Base-by-base conservation (phyloP, 768 basidiomycete genomes). In the Rhizopogon roseolus region DNA sequence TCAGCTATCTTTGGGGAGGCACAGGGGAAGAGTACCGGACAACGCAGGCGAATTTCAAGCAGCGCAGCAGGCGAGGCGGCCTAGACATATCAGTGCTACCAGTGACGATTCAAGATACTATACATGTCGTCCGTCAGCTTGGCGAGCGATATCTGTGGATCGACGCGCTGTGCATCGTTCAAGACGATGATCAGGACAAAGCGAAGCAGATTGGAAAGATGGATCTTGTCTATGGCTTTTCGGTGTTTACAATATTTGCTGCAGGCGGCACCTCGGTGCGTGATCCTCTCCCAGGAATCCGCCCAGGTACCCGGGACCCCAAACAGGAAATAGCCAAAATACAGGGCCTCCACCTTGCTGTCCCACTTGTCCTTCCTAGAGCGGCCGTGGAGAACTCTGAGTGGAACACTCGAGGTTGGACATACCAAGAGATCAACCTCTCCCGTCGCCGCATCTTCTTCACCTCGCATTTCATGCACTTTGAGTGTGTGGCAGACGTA, bases 371-470 rank as follows among this genome's bases (percentile, higher is more conserved):
- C 34, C 34, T 10, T 13, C 34, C 34, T 11, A 34, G 34, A 1
- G 34, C 8, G 34, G 34, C 34, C 11, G 9, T 9, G 34, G 34
- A 2, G 11, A 13, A 11, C 13, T 56, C 62, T 4, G 25, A 38
- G 6, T 66, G 64, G 64, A 37, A 53, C 16, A 58, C 53, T 7
- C 55, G 64, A 10, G 62, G 60, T 14, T 65, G 64, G 64, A 65
- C 64, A 0, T 64, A 56, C 36, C 64, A 66, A 38, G 64, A 65
- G 28, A 19, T 17, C 0, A 2, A 55, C 3, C 57, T 66, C n/a
- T 65, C 64, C 11, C 56, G 53, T 11, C 57, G 64, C 4, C 56
- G 60, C 1, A 11, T 64, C 19, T 61, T 45, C 43, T 64, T 63
- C 52, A 65, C 64, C 16, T 49, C 54, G 6, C 44, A 65, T 6